Conservation (phyloP, 305 asterid genomes). For the Fraxinus latifolia region DNA sequence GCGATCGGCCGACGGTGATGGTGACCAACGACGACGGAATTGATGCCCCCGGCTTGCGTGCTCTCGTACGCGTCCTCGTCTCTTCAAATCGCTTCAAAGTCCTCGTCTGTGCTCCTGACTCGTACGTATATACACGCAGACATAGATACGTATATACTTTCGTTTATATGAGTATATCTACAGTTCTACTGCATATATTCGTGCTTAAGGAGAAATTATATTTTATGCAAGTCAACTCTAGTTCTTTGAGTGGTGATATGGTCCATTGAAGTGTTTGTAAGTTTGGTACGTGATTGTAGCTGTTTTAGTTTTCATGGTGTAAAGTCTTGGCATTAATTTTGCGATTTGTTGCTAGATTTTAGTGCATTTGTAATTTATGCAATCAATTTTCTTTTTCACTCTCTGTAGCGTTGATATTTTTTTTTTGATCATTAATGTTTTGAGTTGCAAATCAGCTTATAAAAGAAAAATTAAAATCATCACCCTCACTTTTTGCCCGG, state of each 20-base stretch:
- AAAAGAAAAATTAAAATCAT: neutral
- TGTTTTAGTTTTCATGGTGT: neutral
- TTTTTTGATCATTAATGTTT: neutral
- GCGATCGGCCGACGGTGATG: constrained; percentile 61
- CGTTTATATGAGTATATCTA: neutral
- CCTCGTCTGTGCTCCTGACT: constrained; percentile 88
- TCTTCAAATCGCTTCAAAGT: constrained; percentile 62
- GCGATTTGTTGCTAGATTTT: neutral
- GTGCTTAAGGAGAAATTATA: neutral
- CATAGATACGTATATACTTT: neutral
- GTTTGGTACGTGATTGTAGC: neutral
- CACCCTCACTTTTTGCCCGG: neutral
- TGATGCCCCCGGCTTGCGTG: constrained; percentile 71
- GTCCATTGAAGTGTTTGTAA: neutral
- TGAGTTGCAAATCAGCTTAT: neutral
- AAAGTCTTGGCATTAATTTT: neutral
- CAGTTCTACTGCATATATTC: neutral
- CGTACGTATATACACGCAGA: constrained; percentile 36
- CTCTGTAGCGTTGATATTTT: neutral
- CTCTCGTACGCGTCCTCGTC: constrained; percentile 67
- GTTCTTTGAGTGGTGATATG: neutral
- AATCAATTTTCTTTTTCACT: neutral
- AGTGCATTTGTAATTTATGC: neutral
- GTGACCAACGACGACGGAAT: constrained; percentile 95
- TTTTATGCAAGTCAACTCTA: neutral